Conservation (phyloP, 495 filamentous ascomycete genomes). For the Tetracladium marchalianum region DNA sequence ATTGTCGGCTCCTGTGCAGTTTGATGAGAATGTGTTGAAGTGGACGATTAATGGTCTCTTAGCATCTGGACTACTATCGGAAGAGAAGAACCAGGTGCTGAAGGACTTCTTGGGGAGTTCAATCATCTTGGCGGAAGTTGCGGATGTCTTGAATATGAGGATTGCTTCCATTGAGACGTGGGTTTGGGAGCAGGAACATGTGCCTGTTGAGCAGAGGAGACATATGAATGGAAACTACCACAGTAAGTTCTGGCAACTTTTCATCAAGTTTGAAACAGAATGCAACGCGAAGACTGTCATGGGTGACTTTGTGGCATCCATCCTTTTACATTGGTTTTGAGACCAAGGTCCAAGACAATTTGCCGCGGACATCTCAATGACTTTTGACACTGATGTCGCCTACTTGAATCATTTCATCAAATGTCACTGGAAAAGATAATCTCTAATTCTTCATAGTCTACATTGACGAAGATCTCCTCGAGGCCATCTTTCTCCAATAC, state of each 20-base stretch:
- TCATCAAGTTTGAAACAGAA: too few species aligned
- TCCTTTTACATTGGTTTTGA: too few species aligned
- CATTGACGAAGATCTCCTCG: conserved; percentile 60
- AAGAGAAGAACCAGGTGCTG: conserved; percentile 47
- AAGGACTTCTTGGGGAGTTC: conserved; percentile 49
- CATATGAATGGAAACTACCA: conserved; percentile 26
- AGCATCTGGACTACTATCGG: conserved; percentile 43
- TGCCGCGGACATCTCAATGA: too few species aligned
- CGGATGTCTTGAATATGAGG: conserved; percentile 60
- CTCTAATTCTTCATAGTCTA: conserved; percentile 39
- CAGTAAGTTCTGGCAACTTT: conserved; percentile 7
- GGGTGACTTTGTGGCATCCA: too few species aligned
- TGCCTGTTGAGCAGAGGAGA: conserved; percentile 49
- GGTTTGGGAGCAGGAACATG: conserved; percentile 42
- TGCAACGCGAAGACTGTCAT: too few species aligned
- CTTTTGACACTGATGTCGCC: too few species aligned
- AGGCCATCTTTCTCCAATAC: conserved; percentile 55
- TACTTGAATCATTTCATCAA: too few species aligned
- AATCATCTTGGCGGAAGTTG: conserved; percentile 47
- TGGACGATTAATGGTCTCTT: conserved; percentile 47
- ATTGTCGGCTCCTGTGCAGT: conserved; percentile 27
- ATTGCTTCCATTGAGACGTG: conserved; percentile 47
- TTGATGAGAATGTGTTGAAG: conserved; percentile 30
- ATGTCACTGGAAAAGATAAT: conserved; percentile 34
- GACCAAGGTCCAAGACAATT: too few species aligned